A percentile compares a stretch with the other conserved stretches of the same genome.
These are phyloP conservation scores for Chamaecyparis obtusa DNA, from an alignment of 75 land plant genomes.

Conservation along the genomic window DNA sequence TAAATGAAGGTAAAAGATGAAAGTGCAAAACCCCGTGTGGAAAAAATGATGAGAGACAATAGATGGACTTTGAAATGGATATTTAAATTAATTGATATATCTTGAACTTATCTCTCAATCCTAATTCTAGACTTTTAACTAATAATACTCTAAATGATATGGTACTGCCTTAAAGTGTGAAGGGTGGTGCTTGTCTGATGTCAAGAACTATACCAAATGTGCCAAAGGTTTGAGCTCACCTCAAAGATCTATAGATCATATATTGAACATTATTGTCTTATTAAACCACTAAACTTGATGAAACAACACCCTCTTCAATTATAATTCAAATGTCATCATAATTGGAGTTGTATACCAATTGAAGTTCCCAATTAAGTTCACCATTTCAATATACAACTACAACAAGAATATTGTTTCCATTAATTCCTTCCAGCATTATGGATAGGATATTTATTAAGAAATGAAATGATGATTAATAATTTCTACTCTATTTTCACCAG, in stretches of 20 bases:
- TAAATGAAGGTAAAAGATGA: no score
- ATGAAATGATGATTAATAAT: background rate
- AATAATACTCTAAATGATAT: no score
- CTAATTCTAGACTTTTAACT: background rate
- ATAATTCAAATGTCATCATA: background rate
- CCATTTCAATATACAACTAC: background rate
- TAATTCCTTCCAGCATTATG: background rate
- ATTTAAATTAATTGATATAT: no score
- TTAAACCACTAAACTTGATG: background rate
- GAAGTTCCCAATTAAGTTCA: background rate
- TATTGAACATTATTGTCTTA: background rate
- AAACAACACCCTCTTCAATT: background rate
- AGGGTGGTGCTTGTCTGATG: no score
- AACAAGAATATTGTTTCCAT: no score
- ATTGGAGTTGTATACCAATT: background rate
- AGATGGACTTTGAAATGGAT: no score
- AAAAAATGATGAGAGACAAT: no score
- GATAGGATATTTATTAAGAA: background rate
- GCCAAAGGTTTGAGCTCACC: background rate
- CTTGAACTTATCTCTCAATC: no score
- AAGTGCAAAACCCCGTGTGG: no score
- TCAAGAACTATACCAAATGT: background rate
- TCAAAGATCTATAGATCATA: background rate
- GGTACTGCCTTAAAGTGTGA: no score
- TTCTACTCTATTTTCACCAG: background rate